Conservation (phyloP, 805 yeast species). For the Pichia membranifaciens region DNA sequence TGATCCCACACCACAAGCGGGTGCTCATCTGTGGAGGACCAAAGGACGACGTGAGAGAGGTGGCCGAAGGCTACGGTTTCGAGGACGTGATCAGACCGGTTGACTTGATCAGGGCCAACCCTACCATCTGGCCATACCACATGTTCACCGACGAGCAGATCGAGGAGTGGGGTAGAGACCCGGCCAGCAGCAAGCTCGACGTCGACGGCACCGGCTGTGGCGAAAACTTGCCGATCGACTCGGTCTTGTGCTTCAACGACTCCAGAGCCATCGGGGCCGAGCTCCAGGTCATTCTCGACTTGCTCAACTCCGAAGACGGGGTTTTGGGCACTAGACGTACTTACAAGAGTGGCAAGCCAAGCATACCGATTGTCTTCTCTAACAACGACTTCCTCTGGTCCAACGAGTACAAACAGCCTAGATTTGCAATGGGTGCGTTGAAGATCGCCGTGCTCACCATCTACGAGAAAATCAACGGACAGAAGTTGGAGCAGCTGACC, state of each 20-base stretch:
- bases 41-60: conserved; percentile 63
- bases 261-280: conserved; percentile 88
- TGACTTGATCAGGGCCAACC: conserved; percentile 58
- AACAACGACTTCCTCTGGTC: conserved; percentile 89
- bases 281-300: conserved; percentile 67
- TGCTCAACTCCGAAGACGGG: conserved; percentile 61
- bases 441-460: conserved; percentile 56
- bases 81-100: conserved; percentile 64
- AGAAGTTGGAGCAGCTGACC: conserved; percentile 45
- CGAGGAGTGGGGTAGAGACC: conserved; percentile 35
- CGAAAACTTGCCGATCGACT: conserved; percentile 50
- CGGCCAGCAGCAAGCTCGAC: conserved; percentile 22
- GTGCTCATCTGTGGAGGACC: conserved; percentile 86
- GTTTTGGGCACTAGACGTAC: conserved; percentile 53
- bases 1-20: conserved; percentile 47
- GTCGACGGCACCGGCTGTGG: conserved; percentile 25
- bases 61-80: conserved; percentile 76
- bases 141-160: conserved; percentile 42
- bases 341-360: conserved; percentile 16
- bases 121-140: conserved; percentile 65
- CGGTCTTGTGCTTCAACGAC: conserved; percentile 78
- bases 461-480: conserved; percentile 38
- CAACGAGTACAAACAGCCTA: conserved; percentile 66
- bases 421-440: conserved; percentile 91
- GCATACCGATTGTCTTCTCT: conserved; percentile 41